Percentiles rank a stretch among this genome's conserved stretches.
Evolutionary conservation across 495 filamentous ascomycete species (phyloP).

Genomic region (Penicillium paradoxum): DNA sequence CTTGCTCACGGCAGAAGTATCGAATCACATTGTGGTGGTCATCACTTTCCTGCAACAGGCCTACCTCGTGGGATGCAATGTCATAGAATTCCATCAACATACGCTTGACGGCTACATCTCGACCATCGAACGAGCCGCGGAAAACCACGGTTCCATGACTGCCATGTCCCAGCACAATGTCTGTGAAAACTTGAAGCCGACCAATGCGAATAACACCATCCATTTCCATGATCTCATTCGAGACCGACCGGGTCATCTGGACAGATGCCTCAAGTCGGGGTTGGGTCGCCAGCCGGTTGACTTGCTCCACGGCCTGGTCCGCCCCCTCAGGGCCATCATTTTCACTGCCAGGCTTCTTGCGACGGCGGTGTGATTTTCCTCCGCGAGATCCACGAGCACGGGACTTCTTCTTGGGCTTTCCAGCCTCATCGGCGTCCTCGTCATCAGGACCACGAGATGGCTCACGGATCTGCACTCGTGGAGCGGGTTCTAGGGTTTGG

Average conservation of each 20-base stretch:
- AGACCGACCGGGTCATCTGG: constrained; percentile 34
- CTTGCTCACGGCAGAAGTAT: constrained; percentile 87
- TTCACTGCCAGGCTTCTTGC: constrained; percentile 44
- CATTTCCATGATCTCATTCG: constrained; percentile 37
- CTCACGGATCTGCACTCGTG: constrained; percentile 42
- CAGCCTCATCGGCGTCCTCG: constrained; percentile 38
- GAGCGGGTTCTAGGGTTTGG: constrained; percentile 17
- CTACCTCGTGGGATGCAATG: constrained; percentile 90
- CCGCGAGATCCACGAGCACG: constrained; percentile 73
- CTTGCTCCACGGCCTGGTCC: constrained; percentile 41
- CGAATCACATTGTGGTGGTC: constrained; percentile 95
- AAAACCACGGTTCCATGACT: constrained; percentile 86
- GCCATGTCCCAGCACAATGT: constrained; percentile 69
- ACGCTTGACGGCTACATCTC: constrained; percentile 91
- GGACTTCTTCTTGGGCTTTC: constrained; percentile 70
- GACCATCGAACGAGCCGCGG: constrained; percentile 79
- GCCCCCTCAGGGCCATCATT: constrained; percentile 37
- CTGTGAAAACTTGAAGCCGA: constrained; percentile 66
- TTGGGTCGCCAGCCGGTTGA: constrained; percentile 35
- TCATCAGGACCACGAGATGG: constrained; percentile 36
- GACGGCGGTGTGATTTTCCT: constrained; percentile 67
- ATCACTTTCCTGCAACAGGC: constrained; percentile 84
- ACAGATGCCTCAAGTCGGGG: constrained; percentile 55
- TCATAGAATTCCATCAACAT: constrained; percentile 95
- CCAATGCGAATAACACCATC: constrained; percentile 62